These are phyloP conservation scores for Cerioporus squamosus DNA, from an alignment of 1,284 basidiomycete genomes.

Conservation along the genomic window DNA sequence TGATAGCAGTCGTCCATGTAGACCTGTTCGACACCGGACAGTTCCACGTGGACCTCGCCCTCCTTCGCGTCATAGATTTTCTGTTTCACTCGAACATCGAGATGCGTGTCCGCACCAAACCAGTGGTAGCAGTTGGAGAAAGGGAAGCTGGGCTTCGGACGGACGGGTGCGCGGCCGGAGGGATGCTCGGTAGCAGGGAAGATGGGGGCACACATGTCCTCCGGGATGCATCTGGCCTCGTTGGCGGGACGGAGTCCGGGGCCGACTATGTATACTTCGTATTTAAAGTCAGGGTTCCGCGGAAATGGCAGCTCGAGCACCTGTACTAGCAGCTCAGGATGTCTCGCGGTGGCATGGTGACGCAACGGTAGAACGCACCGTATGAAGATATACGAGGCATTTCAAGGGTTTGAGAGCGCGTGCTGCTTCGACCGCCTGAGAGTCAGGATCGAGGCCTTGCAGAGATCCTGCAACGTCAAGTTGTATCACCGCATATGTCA, in stretches of 20 bases:
- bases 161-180: background rate
- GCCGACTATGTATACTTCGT: background rate
- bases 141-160: slow-evolving; percentile 3
- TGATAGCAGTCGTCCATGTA: background rate
- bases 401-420: background rate
- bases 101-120: background rate
- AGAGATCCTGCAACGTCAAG: too few species aligned
- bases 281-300: background rate
- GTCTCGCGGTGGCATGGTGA: background rate
- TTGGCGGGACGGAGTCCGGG: background rate
- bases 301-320: background rate
- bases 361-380: background rate
- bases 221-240: background rate
- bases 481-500: too few species aligned
- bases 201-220: slow-evolving; percentile 12
- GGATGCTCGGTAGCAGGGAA: slow-evolving; percentile 1
- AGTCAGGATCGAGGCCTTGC: background rate
- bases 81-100: background rate
- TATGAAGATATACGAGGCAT: background rate
- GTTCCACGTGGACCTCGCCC: background rate
- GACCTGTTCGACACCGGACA: too few species aligned
- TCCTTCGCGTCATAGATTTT: background rate
- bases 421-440: background rate
- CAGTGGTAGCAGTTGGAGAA: slow-evolving; percentile 15
- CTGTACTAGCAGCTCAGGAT: background rate